phyloP scores from a whole-genome alignment of 108 stramenopile species.

The Cyclotella distinguenda region DNA sequence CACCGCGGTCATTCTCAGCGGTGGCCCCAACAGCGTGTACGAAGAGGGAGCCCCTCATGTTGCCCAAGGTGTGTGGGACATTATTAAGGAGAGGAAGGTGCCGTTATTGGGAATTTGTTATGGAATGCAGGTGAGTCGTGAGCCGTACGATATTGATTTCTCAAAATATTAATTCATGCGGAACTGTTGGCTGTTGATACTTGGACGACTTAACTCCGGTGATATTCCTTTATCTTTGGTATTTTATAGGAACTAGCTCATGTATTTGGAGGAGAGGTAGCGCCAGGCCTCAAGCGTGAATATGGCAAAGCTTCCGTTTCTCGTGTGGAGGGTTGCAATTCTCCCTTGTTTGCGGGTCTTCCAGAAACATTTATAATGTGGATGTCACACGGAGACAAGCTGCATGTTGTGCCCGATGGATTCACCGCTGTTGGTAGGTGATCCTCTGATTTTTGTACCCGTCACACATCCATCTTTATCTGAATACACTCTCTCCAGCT shows the following conservation, averaged over 20 bases:
- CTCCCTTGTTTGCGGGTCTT: slow-evolving; percentile 74
- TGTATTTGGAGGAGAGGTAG: slow-evolving; percentile 91
- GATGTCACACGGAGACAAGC: slow-evolving; percentile 99
- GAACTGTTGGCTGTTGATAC: neutral
- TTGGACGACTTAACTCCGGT: neutral
- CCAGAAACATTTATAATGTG: slow-evolving; percentile 90
- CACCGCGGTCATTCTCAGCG: slow-evolving; percentile 92
- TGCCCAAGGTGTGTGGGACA: slow-evolving; percentile 84
- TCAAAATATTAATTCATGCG: neutral
- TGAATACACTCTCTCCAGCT: slow-evolving; percentile 34
- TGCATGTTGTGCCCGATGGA: slow-evolving; percentile 85
- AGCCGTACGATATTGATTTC: neutral
- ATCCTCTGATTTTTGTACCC: neutral
- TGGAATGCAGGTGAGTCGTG: slow-evolving; percentile 77
- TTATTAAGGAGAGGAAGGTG: slow-evolving; percentile 81
- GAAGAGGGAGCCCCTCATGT: slow-evolving; percentile 97
- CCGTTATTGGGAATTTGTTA: slow-evolving; percentile 98
- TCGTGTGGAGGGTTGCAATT: slow-evolving; percentile 65
- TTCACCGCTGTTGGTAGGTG: slow-evolving; percentile 83
- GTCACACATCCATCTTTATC: neutral
- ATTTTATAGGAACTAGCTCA: slow-evolving; percentile 68
- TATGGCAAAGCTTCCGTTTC: slow-evolving; percentile 92
- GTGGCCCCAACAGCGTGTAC: slow-evolving; percentile 93
- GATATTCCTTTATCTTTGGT: neutral
- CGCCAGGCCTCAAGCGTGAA: slow-evolving; percentile 88